Conservation (phyloP, 768 basidiomycete genomes). For the Boletus rufocinnamomeus region DNA sequence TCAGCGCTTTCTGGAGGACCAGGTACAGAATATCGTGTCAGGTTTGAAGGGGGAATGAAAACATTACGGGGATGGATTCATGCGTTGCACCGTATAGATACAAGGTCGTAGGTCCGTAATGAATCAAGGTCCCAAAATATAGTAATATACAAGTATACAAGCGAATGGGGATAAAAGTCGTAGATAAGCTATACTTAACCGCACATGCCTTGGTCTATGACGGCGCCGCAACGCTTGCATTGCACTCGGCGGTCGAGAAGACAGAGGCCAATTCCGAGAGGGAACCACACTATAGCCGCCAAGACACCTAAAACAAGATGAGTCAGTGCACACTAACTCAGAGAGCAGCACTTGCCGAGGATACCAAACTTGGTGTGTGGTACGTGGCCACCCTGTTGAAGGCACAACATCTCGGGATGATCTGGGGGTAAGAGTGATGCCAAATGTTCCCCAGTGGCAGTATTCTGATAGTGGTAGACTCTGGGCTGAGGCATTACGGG, state of each 20-base stretch:
- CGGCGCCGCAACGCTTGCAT: slow-evolving; percentile 53
- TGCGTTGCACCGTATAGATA: slow-evolving; percentile 13
- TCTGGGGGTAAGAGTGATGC: slow-evolving; percentile 70
- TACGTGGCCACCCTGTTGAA: slow-evolving; percentile 75
- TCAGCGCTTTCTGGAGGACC: not conserved
- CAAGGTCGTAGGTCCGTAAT: slow-evolving; percentile 10
- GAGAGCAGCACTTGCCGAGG: slow-evolving; percentile 51
- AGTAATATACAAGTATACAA: slow-evolving; percentile 1
- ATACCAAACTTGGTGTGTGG: slow-evolving; percentile 65
- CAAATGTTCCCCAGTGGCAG: slow-evolving; percentile 55
- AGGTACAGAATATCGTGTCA: not conserved
- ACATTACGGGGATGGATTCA: not conserved
- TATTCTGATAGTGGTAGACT: slow-evolving; percentile 71
- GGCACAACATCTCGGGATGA: slow-evolving; percentile 82
- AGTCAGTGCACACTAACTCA: not conserved
- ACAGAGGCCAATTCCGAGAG: slow-evolving; percentile 76
- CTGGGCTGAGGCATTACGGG: slow-evolving; percentile 44
- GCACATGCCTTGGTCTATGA: slow-evolving; percentile 41
- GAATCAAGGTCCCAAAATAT: not conserved
- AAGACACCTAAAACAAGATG: slow-evolving; percentile 55
- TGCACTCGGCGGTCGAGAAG: slow-evolving; percentile 70
- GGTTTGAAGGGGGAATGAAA: not conserved
- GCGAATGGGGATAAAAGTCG: not conserved
- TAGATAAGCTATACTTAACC: slow-evolving; percentile 17
- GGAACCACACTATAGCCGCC: slow-evolving; percentile 88